A percentile compares a stretch with the other conserved stretches of the same genome.
Evolutionary conservation across 2,329 filamentous ascomycete genomes (phyloP).

Genomic region (Bisporella sp.): DNA sequence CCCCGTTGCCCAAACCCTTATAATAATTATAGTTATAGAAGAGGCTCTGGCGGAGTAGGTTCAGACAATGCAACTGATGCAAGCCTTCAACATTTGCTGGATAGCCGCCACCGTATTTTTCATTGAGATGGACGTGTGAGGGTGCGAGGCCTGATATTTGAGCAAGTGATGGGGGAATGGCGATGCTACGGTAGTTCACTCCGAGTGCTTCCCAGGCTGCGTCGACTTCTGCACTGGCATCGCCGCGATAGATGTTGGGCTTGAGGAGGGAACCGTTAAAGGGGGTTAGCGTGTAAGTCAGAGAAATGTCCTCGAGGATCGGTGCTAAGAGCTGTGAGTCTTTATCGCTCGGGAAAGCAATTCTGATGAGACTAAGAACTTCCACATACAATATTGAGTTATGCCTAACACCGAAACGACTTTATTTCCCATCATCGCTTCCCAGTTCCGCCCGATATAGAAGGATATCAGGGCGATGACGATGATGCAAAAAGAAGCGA

Average conservation of each 20-base stretch:
- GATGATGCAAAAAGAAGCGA: too few relatives aligned
- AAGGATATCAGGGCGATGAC: too few relatives aligned
- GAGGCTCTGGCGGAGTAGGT: constrained; percentile 42
- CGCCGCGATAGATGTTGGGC: constrained; percentile 39
- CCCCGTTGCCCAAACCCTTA: constrained; percentile 31
- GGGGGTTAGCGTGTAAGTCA: constrained; percentile 32
- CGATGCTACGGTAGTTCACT: constrained; percentile 34
- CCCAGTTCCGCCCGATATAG: too few relatives aligned
- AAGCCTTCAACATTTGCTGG: constrained; percentile 37
- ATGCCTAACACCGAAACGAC: background rate
- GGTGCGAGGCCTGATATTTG: constrained; percentile 33
- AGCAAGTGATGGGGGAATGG: constrained; percentile 34
- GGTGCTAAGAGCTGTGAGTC: constrained; percentile 18
- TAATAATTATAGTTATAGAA: constrained; percentile 47
- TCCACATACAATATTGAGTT: background rate
- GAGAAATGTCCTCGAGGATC: constrained; percentile 30
- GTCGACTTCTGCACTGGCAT: constrained; percentile 39
- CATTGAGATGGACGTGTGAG: constrained; percentile 41
- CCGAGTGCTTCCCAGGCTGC: constrained; percentile 42
- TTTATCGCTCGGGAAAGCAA: background rate
- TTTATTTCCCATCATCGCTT: too few relatives aligned
- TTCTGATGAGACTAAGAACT: background rate
- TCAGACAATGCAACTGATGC: constrained; percentile 43
- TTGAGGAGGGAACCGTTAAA: constrained; percentile 46
- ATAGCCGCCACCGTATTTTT: constrained; percentile 43